Conservation (phyloP, 2,329 filamentous ascomycete species). For the Trichoderma sp. region DNA sequence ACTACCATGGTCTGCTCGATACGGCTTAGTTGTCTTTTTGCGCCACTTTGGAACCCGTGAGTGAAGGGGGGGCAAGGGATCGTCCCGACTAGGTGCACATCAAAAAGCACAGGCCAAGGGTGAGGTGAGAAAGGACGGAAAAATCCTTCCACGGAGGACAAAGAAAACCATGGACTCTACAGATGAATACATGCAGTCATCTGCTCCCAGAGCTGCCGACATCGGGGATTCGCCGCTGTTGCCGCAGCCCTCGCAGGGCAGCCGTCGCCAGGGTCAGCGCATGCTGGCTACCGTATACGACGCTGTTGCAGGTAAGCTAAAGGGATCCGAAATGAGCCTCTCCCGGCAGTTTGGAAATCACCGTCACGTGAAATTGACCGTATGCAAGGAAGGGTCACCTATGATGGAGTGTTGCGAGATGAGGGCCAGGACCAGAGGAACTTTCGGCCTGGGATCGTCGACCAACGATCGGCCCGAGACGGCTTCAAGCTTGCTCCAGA, state of each 20-base stretch:
- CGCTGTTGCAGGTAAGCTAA: conserved; percentile 62
- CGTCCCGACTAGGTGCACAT: not conserved
- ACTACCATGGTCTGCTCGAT: conserved; percentile 6
- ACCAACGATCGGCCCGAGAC: conserved; percentile 14
- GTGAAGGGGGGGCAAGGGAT: not conserved
- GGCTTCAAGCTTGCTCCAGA: conserved; percentile 56
- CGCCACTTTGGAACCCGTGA: conserved; percentile 7
- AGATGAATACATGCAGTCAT: not conserved
- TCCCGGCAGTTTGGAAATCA: conserved; percentile 10
- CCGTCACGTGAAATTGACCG: conserved; percentile 26
- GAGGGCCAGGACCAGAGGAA: conserved; percentile 17
- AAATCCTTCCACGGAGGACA: not conserved
- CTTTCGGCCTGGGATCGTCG: not conserved
- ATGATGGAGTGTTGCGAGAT: conserved; percentile 24
- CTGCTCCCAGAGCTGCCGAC: not conserved
- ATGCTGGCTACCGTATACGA: conserved; percentile 62
- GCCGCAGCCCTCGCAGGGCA: not conserved
- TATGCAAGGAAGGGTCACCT: conserved; percentile 32
- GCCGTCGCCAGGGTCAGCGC: conserved; percentile 25
- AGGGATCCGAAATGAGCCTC: conserved; percentile 10
- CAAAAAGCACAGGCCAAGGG: not conserved
- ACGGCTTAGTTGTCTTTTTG: not conserved
- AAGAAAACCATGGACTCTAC: not conserved
- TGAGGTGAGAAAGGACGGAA: not conserved
- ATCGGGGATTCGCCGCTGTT: not conserved